Base-by-base conservation (phyloP, 129 eudicot genomes). In the Centrapalus pauciflorus region DNA sequence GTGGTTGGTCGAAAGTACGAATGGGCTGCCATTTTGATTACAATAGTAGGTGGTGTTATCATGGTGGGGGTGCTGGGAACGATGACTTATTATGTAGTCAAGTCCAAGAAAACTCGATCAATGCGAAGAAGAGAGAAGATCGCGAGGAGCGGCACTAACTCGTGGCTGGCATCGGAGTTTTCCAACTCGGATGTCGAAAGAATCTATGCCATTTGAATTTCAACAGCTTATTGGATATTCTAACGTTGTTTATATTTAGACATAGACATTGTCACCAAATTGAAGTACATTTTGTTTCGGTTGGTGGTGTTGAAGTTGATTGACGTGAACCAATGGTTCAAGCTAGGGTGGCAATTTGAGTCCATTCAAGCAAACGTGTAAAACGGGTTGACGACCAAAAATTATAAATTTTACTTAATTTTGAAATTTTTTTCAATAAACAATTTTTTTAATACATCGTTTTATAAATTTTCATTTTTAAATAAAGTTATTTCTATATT, bases 21-120 rank as follows among this genome's bases (percentile, higher is more conserved):
- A 58, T 85, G 93, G 96, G 89, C 83, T n/a, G 87, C 89, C 7
- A 26, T 82, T 52, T 45, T 78, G 61, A 80, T 83, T 16, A 85
- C 89, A 17, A 78, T 76, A 1, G 83, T 88, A n/a, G 96, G 96
- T 62, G 87, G 87, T 11, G 76, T 70, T 40, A 85, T 85, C 61
- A 85, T 82, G 92, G 81, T 66, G 34, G 89, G 81, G 48, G 87
- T 80, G 64, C 74, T 88, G 7, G 96, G 92, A 65, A 77, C 89
- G 26, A 85, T 88, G 89, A 77, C 82, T 2, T 82, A 75, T 64
- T 82, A 78, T 49, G 92, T 88, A 40, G 80, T 82, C 11, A 87
- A 71, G 61, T 87, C 95, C 0, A 87, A 87, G 82, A 80, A 77
- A 69, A 74, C n/a, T 1, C 72, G 90, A 35, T 80, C 81, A 19